A percentile compares a stretch with the other conserved stretches of the same genome.
These are phyloP conservation scores for Podospora appendiculata DNA, from an alignment of 495 filamentous ascomycete genomes.

Conservation along the genomic window DNA sequence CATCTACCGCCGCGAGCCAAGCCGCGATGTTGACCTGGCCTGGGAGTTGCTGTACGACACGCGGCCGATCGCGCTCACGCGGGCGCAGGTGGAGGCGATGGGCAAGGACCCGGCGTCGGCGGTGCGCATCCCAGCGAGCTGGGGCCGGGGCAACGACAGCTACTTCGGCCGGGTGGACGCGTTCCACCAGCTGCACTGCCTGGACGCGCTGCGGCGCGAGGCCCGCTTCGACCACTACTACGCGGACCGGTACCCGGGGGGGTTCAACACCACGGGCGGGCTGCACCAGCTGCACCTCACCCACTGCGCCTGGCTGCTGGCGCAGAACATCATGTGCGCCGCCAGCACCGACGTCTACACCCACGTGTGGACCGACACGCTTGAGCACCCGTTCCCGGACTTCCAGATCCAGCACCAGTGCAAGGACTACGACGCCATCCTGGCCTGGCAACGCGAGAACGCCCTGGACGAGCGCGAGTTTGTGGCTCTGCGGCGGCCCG, in stretches of 20 bases:
- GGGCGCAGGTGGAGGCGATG: background rate
- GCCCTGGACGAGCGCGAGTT: background rate
- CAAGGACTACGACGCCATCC: slow-evolving; percentile 1
- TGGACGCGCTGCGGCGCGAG: background rate
- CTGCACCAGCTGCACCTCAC: slow-evolving; percentile 1
- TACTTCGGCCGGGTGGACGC: slow-evolving; percentile 1
- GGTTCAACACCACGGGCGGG: background rate
- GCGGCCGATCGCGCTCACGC: background rate
- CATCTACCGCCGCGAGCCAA: background rate
- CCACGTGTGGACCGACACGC: background rate
- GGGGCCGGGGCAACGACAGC: background rate
- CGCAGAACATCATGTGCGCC: slow-evolving; percentile 1
- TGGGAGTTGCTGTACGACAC: background rate
- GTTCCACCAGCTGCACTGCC: slow-evolving; percentile 6
- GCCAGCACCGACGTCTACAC: background rate
- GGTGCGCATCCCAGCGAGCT: background rate
- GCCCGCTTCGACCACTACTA: background rate
- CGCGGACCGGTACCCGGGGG: background rate
- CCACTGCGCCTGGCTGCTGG: slow-evolving; percentile 1
- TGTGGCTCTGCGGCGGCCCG: background rate
- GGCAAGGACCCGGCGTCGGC: slow-evolving; percentile 1
- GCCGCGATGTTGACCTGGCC: background rate
- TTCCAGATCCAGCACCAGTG: slow-evolving; percentile 1
- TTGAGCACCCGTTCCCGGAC: slow-evolving; percentile 1
- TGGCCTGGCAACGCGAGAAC: background rate